Evolutionary conservation across 441 rosid genomes (phyloP).

Genomic region (Cnidoscolus chayamansa): DNA sequence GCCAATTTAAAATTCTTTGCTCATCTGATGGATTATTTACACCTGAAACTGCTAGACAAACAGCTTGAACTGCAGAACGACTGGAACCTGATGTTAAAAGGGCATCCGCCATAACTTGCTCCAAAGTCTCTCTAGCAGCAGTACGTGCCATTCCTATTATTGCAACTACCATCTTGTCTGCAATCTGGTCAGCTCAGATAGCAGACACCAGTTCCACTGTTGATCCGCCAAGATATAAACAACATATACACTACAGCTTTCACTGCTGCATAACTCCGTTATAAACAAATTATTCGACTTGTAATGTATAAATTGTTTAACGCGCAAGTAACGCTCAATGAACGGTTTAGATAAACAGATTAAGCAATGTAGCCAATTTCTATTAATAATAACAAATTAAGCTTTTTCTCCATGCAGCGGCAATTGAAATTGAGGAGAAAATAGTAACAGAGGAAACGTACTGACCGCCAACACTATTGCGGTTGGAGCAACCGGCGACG

Average conservation of each 20-base stretch:
- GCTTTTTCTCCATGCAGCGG: not conserved
- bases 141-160: not conserved
- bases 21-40: constrained; percentile 90
- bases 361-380: not conserved
- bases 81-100: constrained; percentile 62
- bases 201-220: no score
- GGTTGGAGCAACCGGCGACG: constrained; percentile 67
- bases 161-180: not conserved
- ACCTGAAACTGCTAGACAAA: constrained; percentile 93
- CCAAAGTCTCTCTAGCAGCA: constrained; percentile 79
- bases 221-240: no score
- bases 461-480: constrained; percentile 71
- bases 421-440: not conserved
- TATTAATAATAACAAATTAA: not conserved
- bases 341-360: not conserved
- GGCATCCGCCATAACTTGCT: constrained; percentile 86
- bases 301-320: no score
- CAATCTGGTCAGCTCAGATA: not conserved
- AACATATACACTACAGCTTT: no score
- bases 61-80: constrained; percentile 76
- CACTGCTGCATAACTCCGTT: no score
- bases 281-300: no score
- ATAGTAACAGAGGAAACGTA: not conserved
- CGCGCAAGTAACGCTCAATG: no score
- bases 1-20: constrained; percentile 71